Conservation (phyloP, 257 asterid genomes). For the Scutellaria baicalensis region DNA sequence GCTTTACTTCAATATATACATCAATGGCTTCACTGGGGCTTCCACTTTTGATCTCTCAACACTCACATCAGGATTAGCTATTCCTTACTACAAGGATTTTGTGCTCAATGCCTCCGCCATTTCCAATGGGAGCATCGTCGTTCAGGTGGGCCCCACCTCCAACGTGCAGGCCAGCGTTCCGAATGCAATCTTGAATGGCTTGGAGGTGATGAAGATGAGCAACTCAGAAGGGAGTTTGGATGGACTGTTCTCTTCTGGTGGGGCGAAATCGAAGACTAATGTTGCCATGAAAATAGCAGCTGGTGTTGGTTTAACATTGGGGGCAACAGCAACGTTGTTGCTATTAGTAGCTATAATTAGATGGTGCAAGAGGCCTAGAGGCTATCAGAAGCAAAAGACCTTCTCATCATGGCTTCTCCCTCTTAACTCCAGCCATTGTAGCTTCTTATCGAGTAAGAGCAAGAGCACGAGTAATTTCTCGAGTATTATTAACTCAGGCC, state of each 20-base stretch:
- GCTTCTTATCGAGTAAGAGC: slow-evolving; percentile 68
- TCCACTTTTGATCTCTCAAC: slow-evolving; percentile 77
- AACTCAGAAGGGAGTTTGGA: slow-evolving; percentile 76
- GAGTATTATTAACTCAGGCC: slow-evolving; percentile 43
- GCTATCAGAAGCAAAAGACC: slow-evolving; percentile 63
- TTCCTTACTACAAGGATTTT: slow-evolving; percentile 72
- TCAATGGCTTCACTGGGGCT: slow-evolving; percentile 46
- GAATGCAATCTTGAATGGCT: slow-evolving; percentile 75
- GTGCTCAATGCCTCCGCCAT: slow-evolving; percentile 60
- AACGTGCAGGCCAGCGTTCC: slow-evolving; percentile 42
- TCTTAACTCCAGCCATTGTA: slow-evolving; percentile 53
- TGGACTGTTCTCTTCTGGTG: slow-evolving; percentile 59
- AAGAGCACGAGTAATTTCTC: slow-evolving; percentile 53
- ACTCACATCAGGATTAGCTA: slow-evolving; percentile 52
- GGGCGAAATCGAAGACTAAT: slow-evolving; percentile 13
- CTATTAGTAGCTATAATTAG: slow-evolving; percentile 24
- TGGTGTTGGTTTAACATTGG: slow-evolving; percentile 44
- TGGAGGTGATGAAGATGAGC: slow-evolving; percentile 92
- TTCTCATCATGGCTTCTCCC: slow-evolving; percentile 89
- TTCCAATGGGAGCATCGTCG: slow-evolving; percentile 35
- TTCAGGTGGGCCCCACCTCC: slow-evolving; percentile 73
- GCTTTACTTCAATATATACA: slow-evolving; percentile 82
- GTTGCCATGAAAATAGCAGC: slow-evolving; percentile 34
- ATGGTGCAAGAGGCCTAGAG: slow-evolving; percentile 40
- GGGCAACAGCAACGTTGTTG: slow-evolving; percentile 22